phyloP scores from a whole-genome alignment of 2,329 filamentous ascomycete genomes.

The Fusarium bactridioides region DNA sequence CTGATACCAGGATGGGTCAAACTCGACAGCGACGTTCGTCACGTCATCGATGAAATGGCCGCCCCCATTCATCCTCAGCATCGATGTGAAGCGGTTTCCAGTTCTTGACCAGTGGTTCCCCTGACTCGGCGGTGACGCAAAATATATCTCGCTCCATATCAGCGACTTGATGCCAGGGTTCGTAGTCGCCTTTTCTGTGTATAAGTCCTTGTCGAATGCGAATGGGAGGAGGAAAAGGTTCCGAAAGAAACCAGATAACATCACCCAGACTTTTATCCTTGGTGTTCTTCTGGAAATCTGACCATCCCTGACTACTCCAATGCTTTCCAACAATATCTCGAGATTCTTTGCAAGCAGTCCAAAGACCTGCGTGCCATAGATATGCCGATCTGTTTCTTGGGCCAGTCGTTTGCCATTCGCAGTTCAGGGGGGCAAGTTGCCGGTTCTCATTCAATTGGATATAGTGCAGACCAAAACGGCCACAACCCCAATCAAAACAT shows the following conservation, averaged over 20 bases:
- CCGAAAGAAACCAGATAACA: background rate
- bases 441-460: background rate
- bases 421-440: background rate
- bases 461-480: background rate
- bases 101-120: background rate
- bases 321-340: background rate
- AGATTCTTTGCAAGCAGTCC: background rate
- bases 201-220: background rate
- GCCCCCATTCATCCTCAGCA: background rate
- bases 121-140: fast-evolving
- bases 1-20: background rate
- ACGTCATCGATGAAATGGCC: background rate
- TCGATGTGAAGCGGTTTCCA: background rate
- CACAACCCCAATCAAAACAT: background rate
- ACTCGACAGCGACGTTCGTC: background rate
- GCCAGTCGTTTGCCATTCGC: background rate
- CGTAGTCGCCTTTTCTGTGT: background rate
- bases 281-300: background rate
- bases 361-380: background rate
- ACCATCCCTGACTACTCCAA: background rate
- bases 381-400: background rate
- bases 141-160: background rate
- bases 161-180: background rate
- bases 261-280: background rate
- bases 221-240: background rate